These are phyloP conservation scores for Collybia sordida DNA, from an alignment of 768 basidiomycete species.

Conservation along the genomic window DNA sequence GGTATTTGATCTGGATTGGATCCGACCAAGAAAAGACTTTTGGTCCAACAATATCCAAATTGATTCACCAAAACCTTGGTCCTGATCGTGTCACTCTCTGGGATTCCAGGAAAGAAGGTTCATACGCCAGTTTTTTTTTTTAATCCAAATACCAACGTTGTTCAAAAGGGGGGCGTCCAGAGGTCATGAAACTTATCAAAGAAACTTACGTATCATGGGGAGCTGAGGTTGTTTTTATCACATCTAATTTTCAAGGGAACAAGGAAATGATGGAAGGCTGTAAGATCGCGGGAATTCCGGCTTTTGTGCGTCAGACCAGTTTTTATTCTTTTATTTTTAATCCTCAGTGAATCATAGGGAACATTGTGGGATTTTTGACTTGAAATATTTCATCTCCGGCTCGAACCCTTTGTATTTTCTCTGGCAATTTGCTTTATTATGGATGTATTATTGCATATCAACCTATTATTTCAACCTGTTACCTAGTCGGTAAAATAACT, in stretches of 20 bases:
- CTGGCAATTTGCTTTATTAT: too few species aligned
- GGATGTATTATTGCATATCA: too few species aligned
- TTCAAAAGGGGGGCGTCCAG: conserved; percentile 61
- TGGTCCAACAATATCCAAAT: conserved; percentile 72
- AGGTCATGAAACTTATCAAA: conserved; percentile 75
- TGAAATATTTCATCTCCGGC: neutral
- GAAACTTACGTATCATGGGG: conserved; percentile 76
- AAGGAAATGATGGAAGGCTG: conserved; percentile 83
- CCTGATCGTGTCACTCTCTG: conserved; percentile 74
- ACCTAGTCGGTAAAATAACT: too few species aligned
- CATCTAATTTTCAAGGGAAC: conserved; percentile 77
- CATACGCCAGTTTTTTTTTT: neutral
- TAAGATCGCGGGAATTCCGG: conserved; percentile 67
- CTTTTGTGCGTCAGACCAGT: conserved; percentile 43
- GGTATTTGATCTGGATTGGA: conserved; percentile 84
- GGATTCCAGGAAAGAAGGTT: conserved; percentile 74
- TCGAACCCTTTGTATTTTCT: neutral
- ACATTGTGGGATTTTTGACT: conserved; percentile 73
- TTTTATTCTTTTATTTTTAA: conserved; percentile 1
- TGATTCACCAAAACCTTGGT: conserved; percentile 66
- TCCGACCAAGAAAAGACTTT: conserved; percentile 87
- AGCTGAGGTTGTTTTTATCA: conserved; percentile 83
- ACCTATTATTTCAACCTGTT: too few species aligned
- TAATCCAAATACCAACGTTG: neutral
- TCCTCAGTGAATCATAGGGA: conserved; percentile 32